These are phyloP conservation scores for Madurella mycetomatis DNA, from an alignment of 2,329 filamentous ascomycete species.

Conservation along the genomic window DNA sequence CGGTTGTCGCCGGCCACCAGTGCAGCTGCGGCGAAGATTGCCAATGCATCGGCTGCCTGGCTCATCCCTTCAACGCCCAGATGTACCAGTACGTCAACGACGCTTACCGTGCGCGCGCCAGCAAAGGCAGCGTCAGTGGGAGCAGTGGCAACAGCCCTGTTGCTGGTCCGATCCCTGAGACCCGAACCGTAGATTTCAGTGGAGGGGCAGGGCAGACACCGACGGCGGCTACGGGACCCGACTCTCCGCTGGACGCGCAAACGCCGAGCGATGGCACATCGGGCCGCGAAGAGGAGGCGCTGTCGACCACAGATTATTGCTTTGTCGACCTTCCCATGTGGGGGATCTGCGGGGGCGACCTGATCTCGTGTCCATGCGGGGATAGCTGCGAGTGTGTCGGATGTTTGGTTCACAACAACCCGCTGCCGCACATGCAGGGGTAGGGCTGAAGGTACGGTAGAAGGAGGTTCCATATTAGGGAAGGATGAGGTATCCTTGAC, in stretches of 20 bases:
- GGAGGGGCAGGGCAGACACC: conserved; percentile 12
- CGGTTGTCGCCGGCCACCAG: conserved; percentile 33
- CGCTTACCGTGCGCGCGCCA: conserved; percentile 17
- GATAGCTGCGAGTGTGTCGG: conserved; percentile 57
- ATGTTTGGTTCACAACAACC: conserved; percentile 46
- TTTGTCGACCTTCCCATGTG: conserved; percentile 53
- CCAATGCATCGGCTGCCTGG: conserved; percentile 63
- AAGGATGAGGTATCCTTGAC: no score
- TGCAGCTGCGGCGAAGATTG: conserved; percentile 64
- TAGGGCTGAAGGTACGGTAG: background rate
- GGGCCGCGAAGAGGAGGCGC: conserved; percentile 45
- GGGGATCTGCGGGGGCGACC: conserved; percentile 46
- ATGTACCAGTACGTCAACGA: conserved; percentile 38
- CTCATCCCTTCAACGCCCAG: conserved; percentile 63
- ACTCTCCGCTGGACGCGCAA: conserved; percentile 38
- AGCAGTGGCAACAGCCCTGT: conserved; percentile 18
- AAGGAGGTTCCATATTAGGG: background rate
- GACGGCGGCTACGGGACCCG: conserved; percentile 3
- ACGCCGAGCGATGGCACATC: conserved; percentile 47
- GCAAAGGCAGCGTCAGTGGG: conserved; percentile 14
- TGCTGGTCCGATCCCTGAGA: background rate
- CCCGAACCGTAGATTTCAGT: background rate
- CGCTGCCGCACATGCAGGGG: conserved; percentile 1
- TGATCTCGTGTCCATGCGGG: conserved; percentile 51
- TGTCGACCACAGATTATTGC: conserved; percentile 52